Percentiles rank a stretch among this genome's conserved stretches.
These are phyloP conservation scores for Leptodontidium sp. DNA, from an alignment of 2,329 filamentous ascomycete species.

Conservation along the genomic window DNA sequence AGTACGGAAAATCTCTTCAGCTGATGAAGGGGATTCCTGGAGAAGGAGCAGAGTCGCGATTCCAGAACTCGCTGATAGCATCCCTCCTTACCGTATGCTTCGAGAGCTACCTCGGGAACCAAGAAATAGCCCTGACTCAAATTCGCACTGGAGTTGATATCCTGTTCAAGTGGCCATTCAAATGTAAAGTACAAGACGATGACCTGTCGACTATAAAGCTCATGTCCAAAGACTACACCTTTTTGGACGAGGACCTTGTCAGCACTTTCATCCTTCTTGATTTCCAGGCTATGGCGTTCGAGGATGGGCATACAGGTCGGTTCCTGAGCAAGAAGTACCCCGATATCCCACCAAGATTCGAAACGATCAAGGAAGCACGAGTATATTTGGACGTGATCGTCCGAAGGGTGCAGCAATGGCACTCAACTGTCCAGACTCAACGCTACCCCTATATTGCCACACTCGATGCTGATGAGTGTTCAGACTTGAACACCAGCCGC, in stretches of 20 bases:
- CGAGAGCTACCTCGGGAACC: slow-evolving; percentile 28
- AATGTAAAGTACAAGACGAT: slow-evolving; percentile 13
- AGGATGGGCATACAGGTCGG: neutral
- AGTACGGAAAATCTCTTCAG: slow-evolving; percentile 23
- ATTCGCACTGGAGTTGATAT: slow-evolving; percentile 22
- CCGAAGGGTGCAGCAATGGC: slow-evolving; percentile 16
- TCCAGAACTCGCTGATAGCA: slow-evolving; percentile 20
- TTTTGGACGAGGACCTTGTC: slow-evolving; percentile 25
- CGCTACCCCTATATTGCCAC: slow-evolving; percentile 8
- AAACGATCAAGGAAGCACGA: slow-evolving; percentile 23
- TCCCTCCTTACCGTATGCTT: slow-evolving; percentile 29
- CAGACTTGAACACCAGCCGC: neutral
- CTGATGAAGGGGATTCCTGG: slow-evolving; percentile 13
- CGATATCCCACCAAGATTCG: slow-evolving; percentile 24
- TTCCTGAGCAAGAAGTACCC: slow-evolving; percentile 13
- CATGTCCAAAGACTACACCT: neutral
- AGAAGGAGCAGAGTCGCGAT: slow-evolving; percentile 6
- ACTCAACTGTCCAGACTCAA: neutral
- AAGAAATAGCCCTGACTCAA: slow-evolving; percentile 25
- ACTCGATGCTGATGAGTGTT: slow-evolving; percentile 4
- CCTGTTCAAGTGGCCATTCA: slow-evolving; percentile 14
- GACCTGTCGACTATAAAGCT: slow-evolving; percentile 5
- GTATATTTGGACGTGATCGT: slow-evolving; percentile 26
- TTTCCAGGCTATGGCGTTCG: slow-evolving; percentile 21
- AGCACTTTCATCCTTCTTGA: slow-evolving; percentile 23